Evolutionary conservation across 192 early-diverging fungal genomes (phyloP), one percentile per base, ranked within the genome.

Genomic region (Coemansia sp.): DNA sequence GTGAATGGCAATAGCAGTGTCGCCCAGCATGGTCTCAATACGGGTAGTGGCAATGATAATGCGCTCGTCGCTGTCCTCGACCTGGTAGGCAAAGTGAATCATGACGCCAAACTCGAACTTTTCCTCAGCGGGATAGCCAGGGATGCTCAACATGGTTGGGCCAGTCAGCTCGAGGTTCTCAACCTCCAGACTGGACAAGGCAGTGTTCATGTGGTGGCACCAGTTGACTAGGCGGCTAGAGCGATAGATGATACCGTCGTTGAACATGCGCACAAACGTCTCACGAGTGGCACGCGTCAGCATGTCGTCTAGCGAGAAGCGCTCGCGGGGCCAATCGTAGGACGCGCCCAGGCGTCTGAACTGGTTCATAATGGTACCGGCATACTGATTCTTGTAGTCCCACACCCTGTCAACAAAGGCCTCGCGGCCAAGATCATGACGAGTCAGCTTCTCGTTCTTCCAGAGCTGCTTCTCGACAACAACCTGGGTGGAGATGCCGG

Each of bases 1-100:
- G 73, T 99, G 93, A 40, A 99, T 91, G 54, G 95, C 96, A 81
- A 99, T 89, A 16, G 95, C 98, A 8, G 96, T 93, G 86, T 99
- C 98, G 67, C 97, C 98, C 27, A 99, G 87, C 98, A 99, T 99
- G 60, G 98, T 99, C 86, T 99, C 98, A 65, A 97, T 88, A 93
- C 98, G 96, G 11, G 98, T 99, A 12, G 98, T 99, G 10, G 98
- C 98, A 54, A 99, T 95, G 73, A 95, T 80, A 66, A 99, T 90
- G 71, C 91, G 88, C 76, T 98, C 98, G 62, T 89, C 89, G 46
- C 90, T 89, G 71, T 86, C 86, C 76, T 97, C 96, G 31, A 99
- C 87, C 60, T 87, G 87, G 85, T 99, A 99, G 6, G 91, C 95
- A 81, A 99, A 99, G 42, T 93, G 92, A 47, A 95, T 91, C 73